These are phyloP conservation scores for Aspergillus ochraceus DNA, from an alignment of 2,329 filamentous ascomycete species.

Conservation along the genomic window DNA sequence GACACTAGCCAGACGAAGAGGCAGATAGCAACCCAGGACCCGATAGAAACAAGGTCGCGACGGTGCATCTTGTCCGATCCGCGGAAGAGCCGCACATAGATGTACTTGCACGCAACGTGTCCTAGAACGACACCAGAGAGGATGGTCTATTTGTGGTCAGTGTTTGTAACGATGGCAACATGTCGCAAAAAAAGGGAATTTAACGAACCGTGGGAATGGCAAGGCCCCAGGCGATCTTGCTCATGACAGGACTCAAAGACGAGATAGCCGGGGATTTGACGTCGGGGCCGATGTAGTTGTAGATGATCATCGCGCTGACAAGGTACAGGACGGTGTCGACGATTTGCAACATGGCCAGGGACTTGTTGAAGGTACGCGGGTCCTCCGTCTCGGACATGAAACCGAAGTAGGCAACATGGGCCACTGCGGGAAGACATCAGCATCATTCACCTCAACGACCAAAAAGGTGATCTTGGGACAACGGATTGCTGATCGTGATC, in stretches of 20 bases:
- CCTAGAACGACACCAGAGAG: slow-evolving; percentile 70
- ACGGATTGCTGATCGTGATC: background rate
- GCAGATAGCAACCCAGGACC: slow-evolving; percentile 60
- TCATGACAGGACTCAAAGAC: slow-evolving; percentile 56
- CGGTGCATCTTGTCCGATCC: slow-evolving; percentile 56
- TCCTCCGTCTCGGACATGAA: slow-evolving; percentile 65
- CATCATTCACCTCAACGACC: too few relatives aligned
- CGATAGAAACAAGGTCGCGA: slow-evolving; percentile 50
- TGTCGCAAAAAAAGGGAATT: too few relatives aligned
- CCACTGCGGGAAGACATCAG: slow-evolving; percentile 29
- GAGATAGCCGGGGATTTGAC: slow-evolving; percentile 67
- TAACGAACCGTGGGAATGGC: slow-evolving; percentile 60
- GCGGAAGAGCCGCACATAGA: slow-evolving; percentile 64
- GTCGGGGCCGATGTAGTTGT: slow-evolving; percentile 61
- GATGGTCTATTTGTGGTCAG: slow-evolving; percentile 50
- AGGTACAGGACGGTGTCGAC: slow-evolving; percentile 63
- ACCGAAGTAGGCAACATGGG: slow-evolving; percentile 66
- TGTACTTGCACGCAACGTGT: slow-evolving; percentile 64
- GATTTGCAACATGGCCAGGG: slow-evolving; percentile 62
- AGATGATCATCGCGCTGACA: slow-evolving; percentile 65
- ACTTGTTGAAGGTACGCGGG: slow-evolving; percentile 61
- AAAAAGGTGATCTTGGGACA: background rate
- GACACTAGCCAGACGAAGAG: slow-evolving; percentile 58
- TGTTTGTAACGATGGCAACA: background rate
- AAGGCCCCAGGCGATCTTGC: slow-evolving; percentile 66